Conservation (phyloP, 1,284 basidiomycete species). For the Spongiforma sp. region DNA sequence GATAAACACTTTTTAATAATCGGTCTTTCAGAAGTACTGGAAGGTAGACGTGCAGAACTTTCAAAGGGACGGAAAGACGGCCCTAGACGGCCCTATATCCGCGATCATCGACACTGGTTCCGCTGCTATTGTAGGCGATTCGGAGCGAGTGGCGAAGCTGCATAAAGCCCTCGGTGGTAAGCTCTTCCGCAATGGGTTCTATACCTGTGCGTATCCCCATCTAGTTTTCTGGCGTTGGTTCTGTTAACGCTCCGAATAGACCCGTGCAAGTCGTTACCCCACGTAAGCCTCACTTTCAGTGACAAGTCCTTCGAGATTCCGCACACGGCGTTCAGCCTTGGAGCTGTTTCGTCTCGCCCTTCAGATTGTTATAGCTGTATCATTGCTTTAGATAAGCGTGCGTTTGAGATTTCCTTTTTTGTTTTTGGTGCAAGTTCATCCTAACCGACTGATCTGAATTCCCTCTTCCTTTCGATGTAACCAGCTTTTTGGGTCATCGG, state of each 20-base stretch:
- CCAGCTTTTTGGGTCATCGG: background rate
- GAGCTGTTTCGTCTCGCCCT: background rate
- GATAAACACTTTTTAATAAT: background rate
- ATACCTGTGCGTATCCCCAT: background rate
- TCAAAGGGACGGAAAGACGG: background rate
- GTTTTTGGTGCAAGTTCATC: background rate
- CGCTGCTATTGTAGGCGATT: background rate
- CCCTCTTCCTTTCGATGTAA: too few relatives aligned
- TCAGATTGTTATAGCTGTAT: background rate
- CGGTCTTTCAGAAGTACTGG: background rate
- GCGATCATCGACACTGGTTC: background rate
- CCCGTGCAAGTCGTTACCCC: background rate
- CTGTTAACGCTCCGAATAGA: background rate
- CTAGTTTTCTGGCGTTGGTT: background rate
- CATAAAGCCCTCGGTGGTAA: background rate
- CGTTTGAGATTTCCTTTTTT: background rate
- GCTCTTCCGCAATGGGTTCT: background rate
- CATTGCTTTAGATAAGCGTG: background rate
- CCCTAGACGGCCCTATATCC: background rate
- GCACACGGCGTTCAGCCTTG: background rate
- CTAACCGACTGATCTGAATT: background rate
- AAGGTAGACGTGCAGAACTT: background rate
- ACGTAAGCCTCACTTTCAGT: too few relatives aligned
- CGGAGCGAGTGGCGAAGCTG: background rate
- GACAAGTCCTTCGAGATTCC: too few relatives aligned